A percentile compares a stretch with the other conserved stretches of the same genome.
phyloP scores from a whole-genome alignment of 2,329 filamentous ascomycete species.

The Colletotrichum liaoningense region DNA sequence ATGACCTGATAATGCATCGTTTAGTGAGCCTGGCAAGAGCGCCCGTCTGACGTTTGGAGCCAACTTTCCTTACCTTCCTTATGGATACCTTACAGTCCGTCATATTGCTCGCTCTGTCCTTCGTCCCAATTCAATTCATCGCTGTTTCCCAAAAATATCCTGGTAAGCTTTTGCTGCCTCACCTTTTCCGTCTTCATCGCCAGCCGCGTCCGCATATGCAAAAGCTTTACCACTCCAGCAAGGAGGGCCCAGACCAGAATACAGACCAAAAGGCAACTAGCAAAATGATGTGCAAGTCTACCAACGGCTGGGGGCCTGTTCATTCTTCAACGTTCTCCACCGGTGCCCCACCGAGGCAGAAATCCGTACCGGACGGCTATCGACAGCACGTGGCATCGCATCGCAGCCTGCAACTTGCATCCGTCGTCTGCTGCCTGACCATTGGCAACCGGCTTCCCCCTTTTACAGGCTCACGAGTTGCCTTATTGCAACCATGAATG shows the following conservation, averaged over 20 bases:
- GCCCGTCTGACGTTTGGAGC: not conserved
- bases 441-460: too few species aligned
- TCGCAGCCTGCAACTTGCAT: not conserved
- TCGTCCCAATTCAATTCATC: too few species aligned
- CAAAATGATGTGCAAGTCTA: not conserved
- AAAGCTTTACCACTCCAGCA: not conserved
- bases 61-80: too few species aligned
- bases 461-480: not conserved
- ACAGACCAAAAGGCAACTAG: not conserved
- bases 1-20: not conserved
- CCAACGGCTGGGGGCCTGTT: not conserved
- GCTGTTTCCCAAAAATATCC: not conserved
- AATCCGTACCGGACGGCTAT: not conserved
- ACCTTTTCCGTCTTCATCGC: not conserved
- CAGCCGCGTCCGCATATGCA: not conserved
- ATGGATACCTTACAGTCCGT: too few species aligned
- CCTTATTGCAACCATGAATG: not conserved
- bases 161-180: not conserved
- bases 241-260: not conserved
- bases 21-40: not conserved
- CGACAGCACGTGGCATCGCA: slow-evolving; percentile 13
- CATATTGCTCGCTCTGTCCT: too few species aligned
- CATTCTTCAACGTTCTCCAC: not conserved
- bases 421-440: not conserved
- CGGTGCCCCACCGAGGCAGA: not conserved